Evolutionary conservation across 768 basidiomycete genomes (phyloP).

Genomic region (Mycena leptocephala): DNA sequence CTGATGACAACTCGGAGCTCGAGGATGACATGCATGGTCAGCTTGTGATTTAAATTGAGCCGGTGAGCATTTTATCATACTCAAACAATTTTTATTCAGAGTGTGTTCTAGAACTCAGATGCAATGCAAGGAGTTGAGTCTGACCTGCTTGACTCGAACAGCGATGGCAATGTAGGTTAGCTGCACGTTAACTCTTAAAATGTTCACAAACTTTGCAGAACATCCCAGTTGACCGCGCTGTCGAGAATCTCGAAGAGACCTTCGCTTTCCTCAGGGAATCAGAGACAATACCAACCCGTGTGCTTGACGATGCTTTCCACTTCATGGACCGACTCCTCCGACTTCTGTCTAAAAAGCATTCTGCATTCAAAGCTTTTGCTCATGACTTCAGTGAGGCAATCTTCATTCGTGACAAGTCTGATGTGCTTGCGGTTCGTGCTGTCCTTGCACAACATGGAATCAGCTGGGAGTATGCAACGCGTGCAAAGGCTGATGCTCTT

Average conservation of each 20-base stretch:
- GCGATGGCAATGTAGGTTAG: neutral
- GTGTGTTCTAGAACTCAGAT: neutral
- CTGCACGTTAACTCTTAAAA: no score
- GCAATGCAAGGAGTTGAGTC: neutral
- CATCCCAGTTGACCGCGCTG: neutral
- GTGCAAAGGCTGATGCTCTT: neutral
- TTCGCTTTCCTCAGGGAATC: neutral
- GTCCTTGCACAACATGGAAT: neutral
- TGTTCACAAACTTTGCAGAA: no score
- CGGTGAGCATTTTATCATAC: neutral
- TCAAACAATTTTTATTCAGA: neutral
- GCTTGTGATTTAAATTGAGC: neutral
- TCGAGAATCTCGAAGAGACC: neutral
- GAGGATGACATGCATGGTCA: neutral
- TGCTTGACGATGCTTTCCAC: slow-evolving; percentile 15
- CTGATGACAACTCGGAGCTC: neutral
- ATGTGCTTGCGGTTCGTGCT: neutral
- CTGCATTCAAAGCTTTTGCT: slow-evolving; percentile 14
- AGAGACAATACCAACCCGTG: neutral
- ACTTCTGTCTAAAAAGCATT: slow-evolving; percentile 6
- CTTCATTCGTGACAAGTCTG: slow-evolving; percentile 4
- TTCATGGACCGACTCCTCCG: slow-evolving; percentile 19
- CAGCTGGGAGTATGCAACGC: slow-evolving; percentile 1
- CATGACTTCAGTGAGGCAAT: slow-evolving; percentile 14
- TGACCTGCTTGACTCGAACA: neutral